Percentiles rank a stretch among this genome's conserved stretches.
These are phyloP conservation scores for Eurotiales sp. DNA, from an alignment of 2,329 filamentous ascomycete species.

Conservation along the genomic window DNA sequence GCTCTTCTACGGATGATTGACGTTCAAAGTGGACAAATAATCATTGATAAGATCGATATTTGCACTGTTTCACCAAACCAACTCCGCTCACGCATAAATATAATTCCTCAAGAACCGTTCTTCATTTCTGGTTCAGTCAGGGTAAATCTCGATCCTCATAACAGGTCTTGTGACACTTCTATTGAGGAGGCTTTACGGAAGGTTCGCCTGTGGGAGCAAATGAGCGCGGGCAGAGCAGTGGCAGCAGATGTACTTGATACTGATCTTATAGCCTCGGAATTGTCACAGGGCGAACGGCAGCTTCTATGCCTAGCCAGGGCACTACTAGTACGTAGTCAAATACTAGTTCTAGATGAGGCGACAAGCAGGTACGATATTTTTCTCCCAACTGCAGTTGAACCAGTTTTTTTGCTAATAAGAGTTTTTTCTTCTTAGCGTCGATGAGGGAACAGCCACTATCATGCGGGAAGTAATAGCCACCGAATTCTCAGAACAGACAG, in stretches of 20 bases:
- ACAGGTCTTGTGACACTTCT: too few relatives aligned
- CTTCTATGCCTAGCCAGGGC: constrained; percentile 61
- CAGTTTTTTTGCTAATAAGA: not conserved
- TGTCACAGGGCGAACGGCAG: constrained; percentile 60
- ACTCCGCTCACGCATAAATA: constrained; percentile 38
- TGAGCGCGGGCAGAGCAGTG: constrained; percentile 31
- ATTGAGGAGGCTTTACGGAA: constrained; percentile 35
- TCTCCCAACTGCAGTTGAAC: not conserved
- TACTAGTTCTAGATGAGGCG: constrained; percentile 44
- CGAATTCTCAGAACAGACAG: constrained; percentile 55
- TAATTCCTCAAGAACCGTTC: constrained; percentile 42
- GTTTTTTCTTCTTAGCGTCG: constrained; percentile 41
- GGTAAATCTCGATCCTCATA: constrained; percentile 37
- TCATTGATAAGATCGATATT: constrained; percentile 41
- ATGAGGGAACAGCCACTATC: constrained; percentile 53
- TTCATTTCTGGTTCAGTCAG: constrained; percentile 39
- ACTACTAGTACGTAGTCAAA: constrained; percentile 45
- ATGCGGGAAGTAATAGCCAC: constrained; percentile 56
- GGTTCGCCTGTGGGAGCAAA: constrained; percentile 34
- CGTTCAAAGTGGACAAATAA: constrained; percentile 34
- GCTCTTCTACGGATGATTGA: constrained; percentile 42
- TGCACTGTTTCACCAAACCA: constrained; percentile 32
- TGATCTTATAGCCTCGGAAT: constrained; percentile 44
- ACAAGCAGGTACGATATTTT: constrained; percentile 29
- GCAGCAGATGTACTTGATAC: constrained; percentile 32